Percentiles rank a stretch among this genome's conserved stretches.
Conservation (phyloP, 1,284 basidiomycete species). For the Crucibulum cyathiforme region DNA sequence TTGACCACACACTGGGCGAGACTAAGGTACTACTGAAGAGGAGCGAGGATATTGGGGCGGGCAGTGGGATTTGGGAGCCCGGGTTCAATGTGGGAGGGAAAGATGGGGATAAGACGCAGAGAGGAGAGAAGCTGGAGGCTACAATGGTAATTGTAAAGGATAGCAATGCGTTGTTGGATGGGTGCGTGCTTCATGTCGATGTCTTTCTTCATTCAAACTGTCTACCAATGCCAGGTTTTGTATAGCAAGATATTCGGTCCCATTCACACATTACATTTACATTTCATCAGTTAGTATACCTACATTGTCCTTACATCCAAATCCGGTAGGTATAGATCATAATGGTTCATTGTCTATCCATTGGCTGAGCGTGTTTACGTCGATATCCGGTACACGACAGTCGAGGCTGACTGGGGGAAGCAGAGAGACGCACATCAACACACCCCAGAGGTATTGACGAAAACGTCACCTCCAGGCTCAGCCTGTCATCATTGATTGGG, state of each 20-base stretch:
- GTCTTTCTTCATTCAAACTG: not conserved
- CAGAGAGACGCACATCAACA: no score
- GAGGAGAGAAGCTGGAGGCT: slow-evolving; percentile 61
- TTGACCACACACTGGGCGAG: slow-evolving; percentile 56
- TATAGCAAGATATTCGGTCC: slow-evolving; percentile 73
- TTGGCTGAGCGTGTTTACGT: no score
- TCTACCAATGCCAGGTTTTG: not conserved
- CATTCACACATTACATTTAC: slow-evolving; percentile 25
- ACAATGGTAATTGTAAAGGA: slow-evolving; percentile 62
- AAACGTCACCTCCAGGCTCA: no score
- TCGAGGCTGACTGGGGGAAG: no score
- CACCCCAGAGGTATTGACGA: no score
- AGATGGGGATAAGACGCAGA: slow-evolving; percentile 38
- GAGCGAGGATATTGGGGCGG: slow-evolving; percentile 70
- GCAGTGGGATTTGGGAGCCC: slow-evolving; percentile 63
- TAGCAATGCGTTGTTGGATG: slow-evolving; percentile 74
- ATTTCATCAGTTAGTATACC: no score
- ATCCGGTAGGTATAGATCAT: no score
- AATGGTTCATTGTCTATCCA: no score
- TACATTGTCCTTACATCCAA: no score
- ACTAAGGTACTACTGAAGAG: slow-evolving; percentile 63
- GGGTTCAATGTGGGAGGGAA: slow-evolving; percentile 57
- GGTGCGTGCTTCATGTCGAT: slow-evolving; percentile 47
- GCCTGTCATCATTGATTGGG: no score
- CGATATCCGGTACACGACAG: no score